Base-by-base conservation (phyloP, 2,329 filamentous ascomycete genomes). In the Verticillium klebahnii region DNA sequence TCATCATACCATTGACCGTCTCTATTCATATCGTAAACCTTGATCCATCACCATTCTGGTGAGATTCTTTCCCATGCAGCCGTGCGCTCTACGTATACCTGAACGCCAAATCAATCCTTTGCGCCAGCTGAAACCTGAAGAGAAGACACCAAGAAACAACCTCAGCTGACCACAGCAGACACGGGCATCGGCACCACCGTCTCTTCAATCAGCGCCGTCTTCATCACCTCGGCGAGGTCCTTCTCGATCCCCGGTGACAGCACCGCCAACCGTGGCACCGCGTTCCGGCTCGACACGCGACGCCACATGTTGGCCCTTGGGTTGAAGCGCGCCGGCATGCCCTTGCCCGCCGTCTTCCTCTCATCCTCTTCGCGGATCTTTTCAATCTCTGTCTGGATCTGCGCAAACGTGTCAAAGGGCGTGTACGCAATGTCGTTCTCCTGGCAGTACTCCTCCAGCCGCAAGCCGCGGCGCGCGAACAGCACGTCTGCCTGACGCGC, bases 221-320 rank as follows among this genome's bases (percentile, higher is more conserved):
- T 77, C 59, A 78, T 72, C 63, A 79, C 76, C 69, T 87, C 82
- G 0, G 85, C 84, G 75, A 85, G 83, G 75, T 83, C 85, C 71
- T 88, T 85, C 68, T 88, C 85, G 31, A 76, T 77, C 1, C 75
- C 74, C 1, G 85, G 85, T 50, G 71, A 65, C 65, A 68, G 70
- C 50, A 69, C 61, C 12, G 70, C 67, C 58, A 69, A 69, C 29
- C 65, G 64, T 58, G 78, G 71, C 66, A 84, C 82, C 40, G 82
- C 80, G 54, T 77, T 79, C 75, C 82, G 83, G 75, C 84, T 87
- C 37, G 82, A 85, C 54, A 85, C 81, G 32, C 86, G 78, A 60
- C 88, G 77, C 88, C 88, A 89, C 76, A 89, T 78, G 72, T 89
- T 89, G 32, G 86, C 88, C 54, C 87, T 79, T 8, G 87, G 87